Percentiles rank a stretch among this genome's conserved stretches.
Evolutionary conservation across 139 green algal species (phyloP).

Genomic region (Pseudopediastrum boryanum): DNA sequence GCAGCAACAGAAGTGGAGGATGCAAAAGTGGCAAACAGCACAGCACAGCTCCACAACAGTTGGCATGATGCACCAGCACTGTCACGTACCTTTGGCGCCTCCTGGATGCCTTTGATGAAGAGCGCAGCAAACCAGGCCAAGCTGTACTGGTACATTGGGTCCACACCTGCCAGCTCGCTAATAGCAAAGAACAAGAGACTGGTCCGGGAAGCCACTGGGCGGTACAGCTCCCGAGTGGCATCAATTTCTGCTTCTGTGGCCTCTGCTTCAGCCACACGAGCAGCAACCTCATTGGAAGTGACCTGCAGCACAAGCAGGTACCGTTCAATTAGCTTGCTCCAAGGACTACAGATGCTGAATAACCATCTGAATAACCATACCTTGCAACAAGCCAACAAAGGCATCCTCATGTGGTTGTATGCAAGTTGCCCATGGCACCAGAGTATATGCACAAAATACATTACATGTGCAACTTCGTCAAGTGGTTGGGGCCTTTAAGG

Average conservation of each 20-base stretch:
- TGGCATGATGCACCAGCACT: no score
- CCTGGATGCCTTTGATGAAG: constrained; percentile 78
- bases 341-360: background rate
- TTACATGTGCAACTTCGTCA: no score
- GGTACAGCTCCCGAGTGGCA: constrained; percentile 65
- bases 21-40: no score
- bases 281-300: constrained; percentile 72
- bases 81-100: constrained; percentile 52
- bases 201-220: constrained; percentile 70
- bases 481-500: no score
- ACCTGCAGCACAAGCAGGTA: constrained; percentile 43
- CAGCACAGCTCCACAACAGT: no score
- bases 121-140: constrained; percentile 83
- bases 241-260: constrained; percentile 79
- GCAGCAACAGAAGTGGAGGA: no score
- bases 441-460: no score
- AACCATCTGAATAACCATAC: no score
- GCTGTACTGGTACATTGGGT: constrained; percentile 86
- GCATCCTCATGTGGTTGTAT: no score
- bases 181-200: constrained; percentile 83
- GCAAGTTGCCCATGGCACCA: no score
- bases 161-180: constrained; percentile 86
- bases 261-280: constrained; percentile 72
- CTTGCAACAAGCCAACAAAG: no score
- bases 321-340: background rate